Evolutionary conservation across 73 alveolate genomes (phyloP).

Genomic region (Paramecium pentaurelia): DNA sequence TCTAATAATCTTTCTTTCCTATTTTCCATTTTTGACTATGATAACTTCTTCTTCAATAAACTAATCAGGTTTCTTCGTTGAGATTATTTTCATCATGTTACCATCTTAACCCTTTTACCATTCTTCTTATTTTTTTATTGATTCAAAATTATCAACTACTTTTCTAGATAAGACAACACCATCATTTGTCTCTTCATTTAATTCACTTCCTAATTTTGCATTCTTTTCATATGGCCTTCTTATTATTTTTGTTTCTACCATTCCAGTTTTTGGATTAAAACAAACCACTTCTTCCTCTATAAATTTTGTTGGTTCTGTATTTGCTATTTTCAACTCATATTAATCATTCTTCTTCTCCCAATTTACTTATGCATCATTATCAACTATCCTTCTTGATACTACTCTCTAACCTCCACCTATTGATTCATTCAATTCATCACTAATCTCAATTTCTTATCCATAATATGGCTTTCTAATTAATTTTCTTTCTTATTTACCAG

Average conservation of each 20-base stretch:
- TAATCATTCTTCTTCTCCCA: not conserved
- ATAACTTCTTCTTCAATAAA: conserved; percentile 14
- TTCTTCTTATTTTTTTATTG: not conserved
- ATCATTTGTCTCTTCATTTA: not conserved
- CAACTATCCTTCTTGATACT: not conserved
- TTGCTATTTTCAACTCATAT: not conserved
- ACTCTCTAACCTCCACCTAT: conserved; percentile 7
- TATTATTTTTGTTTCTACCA: not conserved
- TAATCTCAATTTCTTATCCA: not conserved
- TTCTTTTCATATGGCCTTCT: not conserved
- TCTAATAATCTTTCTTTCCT: not conserved
- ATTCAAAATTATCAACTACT: not conserved
- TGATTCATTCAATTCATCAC: conserved; percentile 12
- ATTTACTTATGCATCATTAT: not conserved
- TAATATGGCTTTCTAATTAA: not conserved
- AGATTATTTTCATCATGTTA: not conserved
- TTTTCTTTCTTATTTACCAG: not conserved
- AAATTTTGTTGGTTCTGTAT: not conserved
- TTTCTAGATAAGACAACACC: not conserved
- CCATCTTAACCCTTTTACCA: not conserved
- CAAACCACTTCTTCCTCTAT: not conserved
- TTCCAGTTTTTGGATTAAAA: not conserved
- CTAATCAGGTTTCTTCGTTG: not conserved
- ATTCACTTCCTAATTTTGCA: not conserved
- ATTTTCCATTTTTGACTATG: not conserved